These are phyloP conservation scores for Leccinellum luteum DNA, from an alignment of 768 basidiomycete genomes.

Conservation along the genomic window DNA sequence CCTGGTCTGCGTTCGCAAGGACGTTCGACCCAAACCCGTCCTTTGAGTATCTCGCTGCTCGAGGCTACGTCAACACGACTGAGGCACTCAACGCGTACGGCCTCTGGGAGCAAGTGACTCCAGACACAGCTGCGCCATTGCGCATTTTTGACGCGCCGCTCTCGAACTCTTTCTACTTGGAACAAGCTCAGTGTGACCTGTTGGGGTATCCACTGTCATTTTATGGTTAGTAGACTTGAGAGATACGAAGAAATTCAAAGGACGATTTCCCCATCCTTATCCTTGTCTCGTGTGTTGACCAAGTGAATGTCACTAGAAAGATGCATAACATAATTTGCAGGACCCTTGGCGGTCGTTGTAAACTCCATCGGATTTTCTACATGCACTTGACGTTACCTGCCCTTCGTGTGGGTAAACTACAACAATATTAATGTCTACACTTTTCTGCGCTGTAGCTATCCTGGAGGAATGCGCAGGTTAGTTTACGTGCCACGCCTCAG, in stretches of 20 bases:
- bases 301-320: neutral
- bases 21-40: conserved; percentile 48
- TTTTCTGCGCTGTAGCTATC: no score
- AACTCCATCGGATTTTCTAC: no score
- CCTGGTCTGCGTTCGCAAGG: conserved; percentile 47
- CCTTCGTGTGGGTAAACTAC: no score
- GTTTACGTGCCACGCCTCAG: no score
- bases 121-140: neutral
- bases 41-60: conserved; percentile 37
- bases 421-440: no score
- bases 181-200: conserved; percentile 4
- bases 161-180: conserved; percentile 5
- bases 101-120: conserved; percentile 1
- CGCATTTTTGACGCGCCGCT: conserved; percentile 4
- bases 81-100: neutral
- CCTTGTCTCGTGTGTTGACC: neutral
- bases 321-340: neutral
- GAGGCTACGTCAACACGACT: conserved; percentile 36
- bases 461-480: no score
- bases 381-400: no score
- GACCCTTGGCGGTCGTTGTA: no score
- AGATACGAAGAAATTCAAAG: neutral
- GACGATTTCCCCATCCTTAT: no score
- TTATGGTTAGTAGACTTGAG: neutral
- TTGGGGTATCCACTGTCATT: conserved; percentile 8